phyloP scores from a whole-genome alignment of 129 eudicot species.

The Sambucus nigra region DNA sequence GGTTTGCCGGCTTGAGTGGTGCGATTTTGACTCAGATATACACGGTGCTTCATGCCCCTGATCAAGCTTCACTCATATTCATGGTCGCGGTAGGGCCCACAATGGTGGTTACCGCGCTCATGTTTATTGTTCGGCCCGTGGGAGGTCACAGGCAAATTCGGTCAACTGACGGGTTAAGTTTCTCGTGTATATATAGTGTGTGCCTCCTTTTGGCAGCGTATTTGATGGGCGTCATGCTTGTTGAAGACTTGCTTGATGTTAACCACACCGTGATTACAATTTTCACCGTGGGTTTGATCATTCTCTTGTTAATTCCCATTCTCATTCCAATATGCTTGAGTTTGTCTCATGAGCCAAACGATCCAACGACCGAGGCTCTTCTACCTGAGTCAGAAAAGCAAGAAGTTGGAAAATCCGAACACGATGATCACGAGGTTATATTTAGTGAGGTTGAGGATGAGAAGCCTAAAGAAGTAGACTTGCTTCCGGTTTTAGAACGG shows the following conservation, averaged over 20 bases:
- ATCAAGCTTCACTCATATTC: constrained; percentile 13
- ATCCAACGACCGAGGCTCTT: not conserved
- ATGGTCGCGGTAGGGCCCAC: constrained; percentile 21
- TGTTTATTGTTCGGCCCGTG: constrained; percentile 15
- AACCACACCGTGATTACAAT: not conserved
- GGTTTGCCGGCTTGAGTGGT: constrained; percentile 21
- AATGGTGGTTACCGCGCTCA: constrained; percentile 8
- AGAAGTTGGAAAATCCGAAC: constrained; percentile 1
- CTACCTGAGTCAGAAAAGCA: not conserved
- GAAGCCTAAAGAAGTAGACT: not conserved
- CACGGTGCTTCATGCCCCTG: constrained; percentile 5
- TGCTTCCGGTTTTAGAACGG: constrained; percentile 5
- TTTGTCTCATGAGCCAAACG: not conserved
- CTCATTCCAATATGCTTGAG: not conserved
- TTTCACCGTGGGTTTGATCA: not conserved
- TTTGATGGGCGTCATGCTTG: constrained; percentile 10
- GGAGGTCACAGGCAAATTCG: constrained; percentile 16
- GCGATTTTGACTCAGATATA: too few relatives aligned
- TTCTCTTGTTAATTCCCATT: constrained; percentile 3
- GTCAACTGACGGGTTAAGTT: constrained; percentile 4
- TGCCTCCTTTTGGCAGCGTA: constrained; percentile 9
- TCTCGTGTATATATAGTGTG: not conserved
- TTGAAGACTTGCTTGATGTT: constrained; percentile 3
- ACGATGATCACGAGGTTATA: constrained; percentile 3
- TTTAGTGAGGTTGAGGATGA: constrained; percentile 13